These are phyloP conservation scores for Chimonanthus salicifolius DNA, from an alignment of 164 flowering plant species.

Conservation along the genomic window DNA sequence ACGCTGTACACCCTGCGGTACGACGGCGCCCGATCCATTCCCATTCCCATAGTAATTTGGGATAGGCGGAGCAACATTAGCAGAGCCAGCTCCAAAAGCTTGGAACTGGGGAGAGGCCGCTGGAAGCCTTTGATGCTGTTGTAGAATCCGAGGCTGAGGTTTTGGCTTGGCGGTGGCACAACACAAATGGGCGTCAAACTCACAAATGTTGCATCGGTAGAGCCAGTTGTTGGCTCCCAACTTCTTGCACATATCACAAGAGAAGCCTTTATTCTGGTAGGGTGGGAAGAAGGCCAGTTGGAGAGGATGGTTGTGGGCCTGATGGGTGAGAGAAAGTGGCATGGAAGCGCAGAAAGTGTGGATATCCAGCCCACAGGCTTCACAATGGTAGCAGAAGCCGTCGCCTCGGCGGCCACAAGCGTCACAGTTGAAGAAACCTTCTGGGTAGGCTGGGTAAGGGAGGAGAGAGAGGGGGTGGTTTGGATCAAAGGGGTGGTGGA, in stretches of 20 bases:
- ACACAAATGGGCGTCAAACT: slow-evolving; percentile 35
- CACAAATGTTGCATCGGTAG: slow-evolving; percentile 32
- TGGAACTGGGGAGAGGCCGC: not conserved
- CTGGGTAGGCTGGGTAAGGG: slow-evolving; percentile 28
- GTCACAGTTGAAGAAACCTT: slow-evolving; percentile 34
- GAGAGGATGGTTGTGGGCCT: slow-evolving; percentile 29
- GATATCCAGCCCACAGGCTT: slow-evolving; percentile 25
- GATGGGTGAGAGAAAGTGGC: slow-evolving; percentile 26
- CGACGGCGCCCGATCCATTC: not conserved
- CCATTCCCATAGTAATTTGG: not conserved
- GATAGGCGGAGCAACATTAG: not conserved
- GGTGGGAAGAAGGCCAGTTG: slow-evolving; percentile 30
- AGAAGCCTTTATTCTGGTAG: slow-evolving; percentile 21
- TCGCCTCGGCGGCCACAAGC: slow-evolving; percentile 33
- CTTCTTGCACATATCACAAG: slow-evolving; percentile 29
- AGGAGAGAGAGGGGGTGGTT: slow-evolving; percentile 27
- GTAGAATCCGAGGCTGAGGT: not conserved
- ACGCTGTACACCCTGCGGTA: not conserved
- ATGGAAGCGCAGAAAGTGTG: slow-evolving; percentile 29
- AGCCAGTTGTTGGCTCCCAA: slow-evolving; percentile 30
- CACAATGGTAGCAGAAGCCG: slow-evolving; percentile 42
- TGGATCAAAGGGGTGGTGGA: slow-evolving; percentile 28
- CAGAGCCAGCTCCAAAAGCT: not conserved
- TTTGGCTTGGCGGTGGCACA: slow-evolving; percentile 23
- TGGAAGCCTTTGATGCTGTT: not conserved